A percentile compares a stretch with the other conserved stretches of the same genome.
phyloP scores from a whole-genome alignment of 305 asterid species.

The Euphrasia arctica region DNA sequence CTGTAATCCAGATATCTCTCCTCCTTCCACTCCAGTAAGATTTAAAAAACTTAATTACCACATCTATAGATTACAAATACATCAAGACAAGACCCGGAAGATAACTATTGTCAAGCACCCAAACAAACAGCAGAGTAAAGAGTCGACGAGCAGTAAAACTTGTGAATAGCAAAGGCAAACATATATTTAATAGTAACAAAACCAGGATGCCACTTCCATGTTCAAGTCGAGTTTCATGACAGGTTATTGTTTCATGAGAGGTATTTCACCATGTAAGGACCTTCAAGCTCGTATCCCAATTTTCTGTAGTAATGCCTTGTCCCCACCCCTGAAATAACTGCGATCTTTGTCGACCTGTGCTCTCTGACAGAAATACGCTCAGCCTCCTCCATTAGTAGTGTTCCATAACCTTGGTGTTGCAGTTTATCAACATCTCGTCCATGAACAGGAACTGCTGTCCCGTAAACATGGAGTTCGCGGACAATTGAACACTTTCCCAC shows the following conservation, averaged over 20 bases:
- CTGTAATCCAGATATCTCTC: neutral
- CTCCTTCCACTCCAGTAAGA: neutral
- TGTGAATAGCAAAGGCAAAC: constrained; percentile 6
- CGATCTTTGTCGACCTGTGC: constrained; percentile 82
- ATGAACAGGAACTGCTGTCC: constrained; percentile 97
- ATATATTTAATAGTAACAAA: constrained; percentile 1
- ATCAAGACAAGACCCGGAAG: neutral
- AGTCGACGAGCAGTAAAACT: neutral
- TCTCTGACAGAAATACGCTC: constrained; percentile 74
- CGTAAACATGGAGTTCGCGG: constrained; percentile 92
- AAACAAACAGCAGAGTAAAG: neutral
- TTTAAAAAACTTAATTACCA: neutral
- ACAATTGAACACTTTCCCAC: constrained; percentile 88
- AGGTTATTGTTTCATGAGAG: constrained; percentile 32
- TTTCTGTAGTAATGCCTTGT: constrained; percentile 95
- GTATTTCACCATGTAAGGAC: constrained; percentile 94
- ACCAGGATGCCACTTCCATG: neutral
- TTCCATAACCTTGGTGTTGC: constrained; percentile 97
- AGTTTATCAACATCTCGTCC: constrained; percentile 90
- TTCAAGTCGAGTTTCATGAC: neutral
- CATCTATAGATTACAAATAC: neutral
- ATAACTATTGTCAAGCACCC: neutral
- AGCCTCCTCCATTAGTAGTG: constrained; percentile 93
- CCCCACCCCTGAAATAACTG: constrained; percentile 95
- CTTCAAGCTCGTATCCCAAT: constrained; percentile 95